Conservation (phyloP, 116 monocot species). For the Zostera marina region DNA sequence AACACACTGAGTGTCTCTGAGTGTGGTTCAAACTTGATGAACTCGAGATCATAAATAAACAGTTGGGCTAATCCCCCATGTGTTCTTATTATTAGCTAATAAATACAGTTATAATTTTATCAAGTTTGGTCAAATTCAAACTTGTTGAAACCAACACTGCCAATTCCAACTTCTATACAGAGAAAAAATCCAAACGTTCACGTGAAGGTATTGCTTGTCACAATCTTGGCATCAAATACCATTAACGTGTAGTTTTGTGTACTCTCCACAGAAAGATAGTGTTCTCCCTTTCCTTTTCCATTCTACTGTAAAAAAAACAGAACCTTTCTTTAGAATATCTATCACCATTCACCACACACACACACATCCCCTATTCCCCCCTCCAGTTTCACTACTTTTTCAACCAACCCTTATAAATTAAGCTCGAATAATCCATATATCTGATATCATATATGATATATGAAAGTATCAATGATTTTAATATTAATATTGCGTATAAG, state of each 20-base stretch:
- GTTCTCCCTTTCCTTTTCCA: conserved; percentile 1
- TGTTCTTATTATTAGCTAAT: too few species aligned
- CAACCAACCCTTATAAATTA: background rate
- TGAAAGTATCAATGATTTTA: too few species aligned
- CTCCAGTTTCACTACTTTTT: background rate
- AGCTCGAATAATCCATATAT: background rate
- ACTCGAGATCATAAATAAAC: too few species aligned
- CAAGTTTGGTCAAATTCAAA: conserved; percentile 6
- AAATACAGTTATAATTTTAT: too few species aligned
- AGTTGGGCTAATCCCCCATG: too few species aligned
- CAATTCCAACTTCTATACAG: conserved; percentile 5
- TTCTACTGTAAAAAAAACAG: conserved; percentile 4
- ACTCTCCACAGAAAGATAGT: background rate
- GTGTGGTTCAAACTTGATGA: too few species aligned
- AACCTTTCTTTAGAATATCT: conserved; percentile 1
- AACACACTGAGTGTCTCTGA: too few species aligned
- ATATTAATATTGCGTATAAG: too few species aligned
- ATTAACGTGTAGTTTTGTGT: background rate
- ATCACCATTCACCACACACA: background rate
- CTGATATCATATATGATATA: too few species aligned
- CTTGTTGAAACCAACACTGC: conserved; percentile 1
- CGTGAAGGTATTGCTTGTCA: conserved; percentile 1
- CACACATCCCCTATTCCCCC: too few species aligned
- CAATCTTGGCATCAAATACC: conserved; percentile 1
- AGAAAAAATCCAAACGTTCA: conserved; percentile 5